A percentile compares a stretch with the other conserved stretches of the same genome.
These are phyloP conservation scores for Rhodotorula graminis DNA, from an alignment of 768 basidiomycete genomes.

Conservation along the genomic window DNA sequence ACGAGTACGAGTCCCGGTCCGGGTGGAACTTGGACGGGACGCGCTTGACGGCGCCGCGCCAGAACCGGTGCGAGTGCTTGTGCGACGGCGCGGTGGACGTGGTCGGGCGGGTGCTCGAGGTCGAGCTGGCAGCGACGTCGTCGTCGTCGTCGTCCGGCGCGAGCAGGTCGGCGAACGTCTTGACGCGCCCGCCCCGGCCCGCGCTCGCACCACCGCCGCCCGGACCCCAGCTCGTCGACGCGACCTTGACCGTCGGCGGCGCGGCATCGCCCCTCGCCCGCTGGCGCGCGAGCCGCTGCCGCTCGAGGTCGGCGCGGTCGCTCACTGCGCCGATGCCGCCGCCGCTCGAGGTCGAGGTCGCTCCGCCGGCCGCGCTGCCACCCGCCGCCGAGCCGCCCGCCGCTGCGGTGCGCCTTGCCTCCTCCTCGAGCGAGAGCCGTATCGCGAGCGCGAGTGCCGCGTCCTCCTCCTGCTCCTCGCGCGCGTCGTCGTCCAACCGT, in stretches of 20 bases:
- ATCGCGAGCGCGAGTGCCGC: constrained; percentile 1
- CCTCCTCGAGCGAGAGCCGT: neutral
- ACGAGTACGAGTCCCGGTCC: constrained; percentile 13
- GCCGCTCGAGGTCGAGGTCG: too few relatives aligned
- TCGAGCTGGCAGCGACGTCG: neutral
- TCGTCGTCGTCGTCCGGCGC: neutral
- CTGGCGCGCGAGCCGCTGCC: constrained; percentile 21
- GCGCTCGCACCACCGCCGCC: too few relatives aligned
- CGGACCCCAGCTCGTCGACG: too few relatives aligned
- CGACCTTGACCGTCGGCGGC: neutral
- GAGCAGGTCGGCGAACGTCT: constrained; percentile 21
- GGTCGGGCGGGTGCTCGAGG: neutral
- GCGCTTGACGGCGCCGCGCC: constrained; percentile 16
- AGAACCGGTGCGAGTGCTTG: constrained; percentile 18
- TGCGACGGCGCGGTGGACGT: constrained; percentile 1
- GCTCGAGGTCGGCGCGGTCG: constrained; percentile 22
- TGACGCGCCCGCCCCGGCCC: neutral
- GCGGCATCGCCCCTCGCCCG: neutral
- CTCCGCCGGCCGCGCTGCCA: neutral
- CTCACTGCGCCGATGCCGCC: neutral
- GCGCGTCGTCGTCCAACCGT: neutral
- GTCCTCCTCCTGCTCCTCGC: neutral
- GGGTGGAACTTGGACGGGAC: constrained; percentile 8
- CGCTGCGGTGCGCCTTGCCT: neutral
- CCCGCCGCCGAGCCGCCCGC: too few relatives aligned